Evolutionary conservation across 2,329 filamentous ascomycete genomes (phyloP).

Genomic region (Acarospora socialis): DNA sequence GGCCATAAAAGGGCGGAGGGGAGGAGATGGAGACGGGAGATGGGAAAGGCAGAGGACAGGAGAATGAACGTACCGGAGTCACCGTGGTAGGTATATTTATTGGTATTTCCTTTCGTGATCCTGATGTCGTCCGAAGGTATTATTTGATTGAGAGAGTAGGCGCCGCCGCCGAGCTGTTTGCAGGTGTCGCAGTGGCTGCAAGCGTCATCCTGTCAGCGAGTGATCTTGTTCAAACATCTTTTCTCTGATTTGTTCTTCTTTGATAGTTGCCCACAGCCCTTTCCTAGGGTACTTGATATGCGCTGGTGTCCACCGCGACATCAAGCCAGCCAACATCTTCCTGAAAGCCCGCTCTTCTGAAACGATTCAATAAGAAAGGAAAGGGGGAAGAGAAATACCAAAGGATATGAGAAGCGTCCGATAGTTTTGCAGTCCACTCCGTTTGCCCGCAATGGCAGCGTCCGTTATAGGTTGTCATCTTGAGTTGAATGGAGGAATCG

Average conservation of each 20-base stretch:
- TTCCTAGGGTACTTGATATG: too few relatives aligned
- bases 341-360: too few relatives aligned
- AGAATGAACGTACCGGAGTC: constrained; percentile 31
- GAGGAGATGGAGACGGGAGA: not conserved
- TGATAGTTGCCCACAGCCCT: too few relatives aligned
- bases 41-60: not conserved
- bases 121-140: constrained; percentile 35
- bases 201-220: too few relatives aligned
- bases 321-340: too few relatives aligned
- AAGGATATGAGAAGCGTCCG: constrained; percentile 29
- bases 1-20: constrained; percentile 1
- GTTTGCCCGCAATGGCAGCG: constrained; percentile 42
- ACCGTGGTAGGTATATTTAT: constrained; percentile 41
- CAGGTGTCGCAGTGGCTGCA: constrained; percentile 43
- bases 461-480: constrained; percentile 34
- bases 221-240: too few relatives aligned
- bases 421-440: constrained; percentile 37
- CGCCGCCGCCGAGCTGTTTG: constrained; percentile 37
- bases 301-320: too few relatives aligned
- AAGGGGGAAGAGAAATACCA: constrained; percentile 13
- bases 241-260: too few relatives aligned
- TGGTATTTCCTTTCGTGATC: constrained; percentile 37
- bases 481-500: constrained; percentile 8
- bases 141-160: constrained; percentile 41
- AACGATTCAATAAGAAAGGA: too few relatives aligned